These are phyloP conservation scores for Lepidium africanum DNA, from an alignment of 345 rosid genomes.

Conservation along the genomic window DNA sequence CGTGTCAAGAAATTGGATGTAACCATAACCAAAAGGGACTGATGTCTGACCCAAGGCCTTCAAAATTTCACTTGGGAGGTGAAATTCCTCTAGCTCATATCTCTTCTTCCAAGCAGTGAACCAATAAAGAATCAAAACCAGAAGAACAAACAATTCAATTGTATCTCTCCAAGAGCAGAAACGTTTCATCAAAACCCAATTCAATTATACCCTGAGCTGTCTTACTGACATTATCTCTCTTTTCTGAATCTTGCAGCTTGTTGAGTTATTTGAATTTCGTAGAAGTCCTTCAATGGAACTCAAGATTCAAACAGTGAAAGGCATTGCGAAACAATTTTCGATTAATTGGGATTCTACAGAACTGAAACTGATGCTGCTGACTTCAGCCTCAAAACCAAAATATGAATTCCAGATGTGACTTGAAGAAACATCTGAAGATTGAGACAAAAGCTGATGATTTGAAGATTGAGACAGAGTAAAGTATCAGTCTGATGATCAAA, in stretches of 20 bases:
- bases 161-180: too few relatives aligned
- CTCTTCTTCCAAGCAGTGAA: conserved; percentile 84
- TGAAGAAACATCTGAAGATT: not conserved
- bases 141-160: too few relatives aligned
- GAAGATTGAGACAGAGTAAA: conserved; percentile 9
- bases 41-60: conserved; percentile 68
- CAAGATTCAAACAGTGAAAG: conserved; percentile 54
- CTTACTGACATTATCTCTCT: not conserved
- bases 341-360: conserved; percentile 60
- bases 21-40: conserved; percentile 88
- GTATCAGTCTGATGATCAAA: conserved; percentile 9
- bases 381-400: conserved; percentile 10
- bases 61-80: conserved; percentile 60
- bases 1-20: conserved; percentile 82
- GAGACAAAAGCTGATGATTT: conserved; percentile 4
- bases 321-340: conserved; percentile 46
- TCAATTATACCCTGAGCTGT: too few relatives aligned
- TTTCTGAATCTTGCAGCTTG: conserved; percentile 34
- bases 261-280: conserved; percentile 31
- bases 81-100: conserved; percentile 65
- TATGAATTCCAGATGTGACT: not conserved
- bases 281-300: conserved; percentile 35
- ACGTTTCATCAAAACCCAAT: too few relatives aligned
- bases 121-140: too few relatives aligned
- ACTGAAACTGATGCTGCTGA: conserved; percentile 49